A percentile compares a stretch with the other conserved stretches of the same genome.
These are phyloP conservation scores for Psilocybe cyanescens DNA, from an alignment of 768 basidiomycete genomes.

Conservation along the genomic window DNA sequence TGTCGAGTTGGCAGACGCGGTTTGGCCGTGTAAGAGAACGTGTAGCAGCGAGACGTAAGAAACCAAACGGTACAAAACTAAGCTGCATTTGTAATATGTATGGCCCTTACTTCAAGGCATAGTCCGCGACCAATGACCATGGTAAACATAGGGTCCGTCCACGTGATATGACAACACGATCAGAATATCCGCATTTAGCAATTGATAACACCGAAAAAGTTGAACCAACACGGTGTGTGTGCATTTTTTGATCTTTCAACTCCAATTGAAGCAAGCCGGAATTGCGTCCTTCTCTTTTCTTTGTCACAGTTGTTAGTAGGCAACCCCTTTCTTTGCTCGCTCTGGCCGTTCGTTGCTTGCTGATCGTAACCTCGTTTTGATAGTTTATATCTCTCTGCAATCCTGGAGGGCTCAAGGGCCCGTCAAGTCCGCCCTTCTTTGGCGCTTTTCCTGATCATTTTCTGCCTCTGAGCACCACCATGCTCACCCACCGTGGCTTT, in stretches of 20 bases:
- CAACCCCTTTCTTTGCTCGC: not conserved
- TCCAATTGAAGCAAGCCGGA: not conserved
- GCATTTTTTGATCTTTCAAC: conserved; percentile 8
- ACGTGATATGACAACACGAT: conserved; percentile 17
- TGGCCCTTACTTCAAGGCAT: not conserved
- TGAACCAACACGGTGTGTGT: conserved; percentile 9
- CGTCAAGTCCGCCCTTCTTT: not conserved
- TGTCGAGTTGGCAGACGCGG: not conserved
- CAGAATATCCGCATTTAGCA: conserved; percentile 13
- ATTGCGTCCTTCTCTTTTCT: conserved; percentile 2
- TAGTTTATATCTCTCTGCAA: not conserved
- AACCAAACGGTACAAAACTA: not conserved
- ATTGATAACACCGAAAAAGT: conserved; percentile 8
- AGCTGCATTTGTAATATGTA: not conserved
- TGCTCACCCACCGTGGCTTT: conserved; percentile 63
- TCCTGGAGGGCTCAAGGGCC: not conserved
- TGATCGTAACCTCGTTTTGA: not conserved
- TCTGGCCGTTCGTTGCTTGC: not conserved
- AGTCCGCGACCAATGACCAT: not conserved
- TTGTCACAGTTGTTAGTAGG: not conserved
- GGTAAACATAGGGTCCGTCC: not conserved
- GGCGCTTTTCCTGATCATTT: not conserved
- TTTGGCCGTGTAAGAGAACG: not conserved
- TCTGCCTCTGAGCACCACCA: conserved; percentile 21
- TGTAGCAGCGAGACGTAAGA: not conserved